These are phyloP conservation scores for Daldinia childiae DNA, from an alignment of 495 filamentous ascomycete genomes.

Conservation along the genomic window DNA sequence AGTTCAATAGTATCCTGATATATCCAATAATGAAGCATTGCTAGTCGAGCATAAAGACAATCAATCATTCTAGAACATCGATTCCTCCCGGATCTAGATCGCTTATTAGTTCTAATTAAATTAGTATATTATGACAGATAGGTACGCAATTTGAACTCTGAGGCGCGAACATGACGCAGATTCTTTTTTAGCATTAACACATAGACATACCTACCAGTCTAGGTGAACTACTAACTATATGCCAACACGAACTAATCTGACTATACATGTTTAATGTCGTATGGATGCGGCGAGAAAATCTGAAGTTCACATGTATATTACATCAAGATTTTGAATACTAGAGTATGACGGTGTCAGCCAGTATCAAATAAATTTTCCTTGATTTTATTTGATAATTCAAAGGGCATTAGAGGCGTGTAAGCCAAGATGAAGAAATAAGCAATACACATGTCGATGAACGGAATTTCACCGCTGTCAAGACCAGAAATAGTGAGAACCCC, in stretches of 20 bases:
- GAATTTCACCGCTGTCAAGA: conserved; percentile 22
- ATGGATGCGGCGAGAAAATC: not conserved
- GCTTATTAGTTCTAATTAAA: conserved; percentile 5
- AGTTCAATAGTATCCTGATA: not conserved
- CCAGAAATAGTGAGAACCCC: conserved; percentile 10
- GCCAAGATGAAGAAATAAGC: conserved; percentile 20
- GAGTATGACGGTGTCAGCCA: too few species aligned
- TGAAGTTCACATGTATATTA: not conserved
- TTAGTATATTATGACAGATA: not conserved
- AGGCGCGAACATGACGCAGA: conserved; percentile 18
- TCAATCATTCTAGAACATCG: too few species aligned
- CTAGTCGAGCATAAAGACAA: too few species aligned
- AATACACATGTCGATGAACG: conserved; percentile 26
- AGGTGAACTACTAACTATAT: conserved; percentile 2
- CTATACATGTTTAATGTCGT: conserved; percentile 3
- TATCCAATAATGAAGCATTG: too few species aligned
- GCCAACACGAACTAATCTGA: not conserved
- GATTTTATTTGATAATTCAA: conserved; percentile 2
- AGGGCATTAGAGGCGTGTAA: not conserved
- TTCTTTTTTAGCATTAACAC: not conserved
- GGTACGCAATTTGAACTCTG: not conserved
- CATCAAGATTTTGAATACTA: not conserved
- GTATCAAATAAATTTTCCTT: not conserved
- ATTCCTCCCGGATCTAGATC: too few species aligned
- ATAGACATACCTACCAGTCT: conserved; percentile 10